Base-by-base conservation (phyloP, 1,284 basidiomycete genomes). In the Thelephora terrestris region DNA sequence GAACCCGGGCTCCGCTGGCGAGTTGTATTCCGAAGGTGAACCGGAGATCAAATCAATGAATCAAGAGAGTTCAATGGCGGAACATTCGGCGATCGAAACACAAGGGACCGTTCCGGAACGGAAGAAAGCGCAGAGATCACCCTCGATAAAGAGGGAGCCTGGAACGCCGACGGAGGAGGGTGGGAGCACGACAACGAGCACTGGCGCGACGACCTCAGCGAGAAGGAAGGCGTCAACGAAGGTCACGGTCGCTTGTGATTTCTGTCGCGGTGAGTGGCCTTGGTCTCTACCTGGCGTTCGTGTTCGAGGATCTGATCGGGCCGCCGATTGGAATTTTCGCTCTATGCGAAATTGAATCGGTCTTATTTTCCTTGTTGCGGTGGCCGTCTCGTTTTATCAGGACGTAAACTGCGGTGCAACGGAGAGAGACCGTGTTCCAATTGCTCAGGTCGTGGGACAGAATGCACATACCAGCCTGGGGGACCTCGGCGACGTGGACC, bases 351-450 rank as follows among this genome's bases (percentile, higher is more conserved):
- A 43, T 44, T 50, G 45, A 20, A n/a, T 48, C 39, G 16, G 4
- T 37, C 34, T 21, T 7, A 23, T 16, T 17, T n/a, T 32, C 17
- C 7, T 20, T 42, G 23, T 47, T 47, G 34, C 18, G 38, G 10
- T 24, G 23, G 17, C 9, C 17, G 16, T 25, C 17, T 38, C 21
- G 16, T 25, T 21, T 38, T 21, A 23, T 35, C 58, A 87, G 83
- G 71, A 46, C 77, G 85, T 48, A 87, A 87, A 61, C 71, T 86
- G 52, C 72, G 76, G 16, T 87, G 84, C 64, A 78, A 83, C 57
- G 84, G 83, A 4, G 66, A 62, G 5, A 70, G 68, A 50, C 84
- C 83, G 6, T 87, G 85, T 56, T 65, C 61, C 12, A 78, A 80
- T 54, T 87, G 84, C 62, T 58, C 54, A 21, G 68, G 67, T 24